A percentile compares a stretch with the other conserved stretches of the same genome.
Evolutionary conservation across 2,329 filamentous ascomycete species (phyloP).

Genomic region (Polychaeton citri): DNA sequence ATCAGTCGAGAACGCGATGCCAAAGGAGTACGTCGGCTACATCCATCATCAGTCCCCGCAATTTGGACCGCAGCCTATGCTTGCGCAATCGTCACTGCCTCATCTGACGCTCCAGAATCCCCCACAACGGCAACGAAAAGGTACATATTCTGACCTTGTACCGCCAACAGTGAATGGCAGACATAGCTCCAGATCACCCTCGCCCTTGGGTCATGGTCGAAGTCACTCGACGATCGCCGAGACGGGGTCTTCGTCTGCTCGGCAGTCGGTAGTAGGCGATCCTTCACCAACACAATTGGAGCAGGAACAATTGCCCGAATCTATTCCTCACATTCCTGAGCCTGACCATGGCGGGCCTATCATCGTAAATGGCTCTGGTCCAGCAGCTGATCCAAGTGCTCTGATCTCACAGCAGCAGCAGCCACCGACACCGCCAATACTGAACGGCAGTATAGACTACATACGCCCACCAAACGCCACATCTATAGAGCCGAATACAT

Average conservation of each 20-base stretch:
- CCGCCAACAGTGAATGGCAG: constrained; percentile 17
- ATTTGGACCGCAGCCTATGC: constrained; percentile 18
- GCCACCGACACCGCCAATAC: constrained; percentile 2
- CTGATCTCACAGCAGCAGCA: not conserved
- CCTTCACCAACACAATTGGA: not conserved
- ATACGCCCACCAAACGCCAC: constrained; percentile 2
- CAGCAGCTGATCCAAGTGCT: constrained; percentile 5
- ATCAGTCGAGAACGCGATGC: constrained; percentile 22
- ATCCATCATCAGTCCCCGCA: constrained; percentile 32
- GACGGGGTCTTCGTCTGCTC: not conserved
- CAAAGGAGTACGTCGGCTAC: constrained; percentile 39
- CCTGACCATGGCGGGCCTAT: constrained; percentile 19
- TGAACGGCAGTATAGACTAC: constrained; percentile 1
- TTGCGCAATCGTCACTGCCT: constrained; percentile 19
- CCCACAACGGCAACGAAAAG: constrained; percentile 26
- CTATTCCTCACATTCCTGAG: constrained; percentile 3
- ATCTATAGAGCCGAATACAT: not conserved
- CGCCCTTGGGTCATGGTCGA: constrained; percentile 30
- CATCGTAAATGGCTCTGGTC: constrained; percentile 28
- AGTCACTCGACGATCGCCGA: constrained; percentile 22
- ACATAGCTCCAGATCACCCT: constrained; percentile 29
- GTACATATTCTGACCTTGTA: constrained; percentile 30
- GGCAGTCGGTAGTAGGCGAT: not conserved
- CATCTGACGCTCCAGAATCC: constrained; percentile 25
- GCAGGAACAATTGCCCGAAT: not conserved